Conservation (phyloP, 305 asterid genomes). For the Fraxinus sp. region DNA sequence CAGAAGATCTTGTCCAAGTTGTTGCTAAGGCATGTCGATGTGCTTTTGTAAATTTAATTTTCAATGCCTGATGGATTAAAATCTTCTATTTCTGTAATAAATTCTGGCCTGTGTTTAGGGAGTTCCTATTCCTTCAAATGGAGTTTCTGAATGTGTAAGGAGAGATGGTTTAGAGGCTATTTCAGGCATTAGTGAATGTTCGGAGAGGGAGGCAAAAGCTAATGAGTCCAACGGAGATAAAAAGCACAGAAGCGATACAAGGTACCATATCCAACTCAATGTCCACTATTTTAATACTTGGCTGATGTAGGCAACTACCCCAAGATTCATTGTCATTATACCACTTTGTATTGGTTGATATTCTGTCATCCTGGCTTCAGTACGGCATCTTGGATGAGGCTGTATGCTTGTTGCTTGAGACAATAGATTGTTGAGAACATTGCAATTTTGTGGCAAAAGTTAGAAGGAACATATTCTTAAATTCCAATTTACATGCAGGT, state of each 20-base stretch:
- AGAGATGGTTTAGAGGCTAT: conserved; percentile 37
- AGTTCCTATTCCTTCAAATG: no score
- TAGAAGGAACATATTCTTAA: conserved; percentile 1
- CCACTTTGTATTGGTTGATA: conserved; percentile 10
- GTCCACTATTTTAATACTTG: neutral
- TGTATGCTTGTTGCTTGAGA: neutral
- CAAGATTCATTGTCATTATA: neutral
- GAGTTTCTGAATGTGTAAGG: neutral
- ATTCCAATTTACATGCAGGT: conserved; percentile 33
- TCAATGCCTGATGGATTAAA: conserved; percentile 6
- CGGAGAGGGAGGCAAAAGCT: conserved; percentile 37
- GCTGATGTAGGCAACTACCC: neutral
- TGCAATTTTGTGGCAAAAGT: conserved; percentile 5
- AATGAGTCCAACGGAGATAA: conserved; percentile 30
- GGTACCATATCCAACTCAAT: conserved; percentile 29
- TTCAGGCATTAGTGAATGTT: conserved; percentile 33
- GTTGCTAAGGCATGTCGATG: conserved; percentile 66
- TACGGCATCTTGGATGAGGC: neutral
- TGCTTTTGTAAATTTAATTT: conserved; percentile 19
- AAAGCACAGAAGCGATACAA: conserved; percentile 29
- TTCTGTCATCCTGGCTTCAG: conserved; percentile 2
- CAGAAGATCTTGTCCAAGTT: conserved; percentile 80
- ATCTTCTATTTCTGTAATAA: conserved; percentile 5
- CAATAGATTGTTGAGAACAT: conserved; percentile 1
- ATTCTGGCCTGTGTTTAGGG: conserved; percentile 21